A percentile compares a stretch with the other conserved stretches of the same genome.
Conservation (phyloP, 129 eudicot species). For the Calendula officinalis region DNA sequence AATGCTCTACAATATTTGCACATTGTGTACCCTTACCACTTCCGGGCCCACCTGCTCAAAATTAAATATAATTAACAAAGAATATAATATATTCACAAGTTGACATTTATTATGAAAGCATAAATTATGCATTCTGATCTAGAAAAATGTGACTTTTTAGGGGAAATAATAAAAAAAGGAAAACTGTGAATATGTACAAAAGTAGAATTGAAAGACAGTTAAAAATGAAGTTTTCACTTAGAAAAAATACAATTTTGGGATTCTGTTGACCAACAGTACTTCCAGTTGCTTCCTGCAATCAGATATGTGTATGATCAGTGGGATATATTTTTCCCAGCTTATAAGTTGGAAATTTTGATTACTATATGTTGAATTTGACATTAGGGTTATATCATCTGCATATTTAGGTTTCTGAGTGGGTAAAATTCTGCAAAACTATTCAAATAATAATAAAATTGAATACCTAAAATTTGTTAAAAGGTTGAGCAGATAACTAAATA, state of each 20-base stretch:
- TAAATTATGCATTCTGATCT: background rate
- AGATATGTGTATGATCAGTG: slow-evolving; percentile 20
- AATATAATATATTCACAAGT: too few relatives aligned
- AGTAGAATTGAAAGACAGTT: slow-evolving; percentile 9
- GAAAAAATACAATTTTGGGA: slow-evolving; percentile 69
- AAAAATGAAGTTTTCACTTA: slow-evolving; percentile 46
- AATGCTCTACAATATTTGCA: slow-evolving; percentile 80
- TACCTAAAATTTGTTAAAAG: background rate
- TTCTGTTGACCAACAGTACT: slow-evolving; percentile 51
- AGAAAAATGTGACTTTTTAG: background rate
- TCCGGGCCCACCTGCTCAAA: slow-evolving; percentile 93
- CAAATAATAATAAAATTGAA: background rate
- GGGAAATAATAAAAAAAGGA: background rate
- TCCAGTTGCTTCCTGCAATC: slow-evolving; percentile 58
- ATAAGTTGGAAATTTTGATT: background rate
- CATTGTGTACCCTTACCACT: slow-evolving; percentile 99
- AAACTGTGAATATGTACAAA: background rate
- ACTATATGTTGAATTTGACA: too few relatives aligned
- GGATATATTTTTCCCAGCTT: background rate
- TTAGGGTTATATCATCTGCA: too few relatives aligned
- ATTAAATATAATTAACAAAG: background rate
- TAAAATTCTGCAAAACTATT: background rate
- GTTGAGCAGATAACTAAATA: slow-evolving; percentile 1
- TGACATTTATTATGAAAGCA: background rate
- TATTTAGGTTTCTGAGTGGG: background rate